Evolutionary conservation across 371 early-diverging fungal genomes (phyloP).

Genomic region (Mortierella sp.): DNA sequence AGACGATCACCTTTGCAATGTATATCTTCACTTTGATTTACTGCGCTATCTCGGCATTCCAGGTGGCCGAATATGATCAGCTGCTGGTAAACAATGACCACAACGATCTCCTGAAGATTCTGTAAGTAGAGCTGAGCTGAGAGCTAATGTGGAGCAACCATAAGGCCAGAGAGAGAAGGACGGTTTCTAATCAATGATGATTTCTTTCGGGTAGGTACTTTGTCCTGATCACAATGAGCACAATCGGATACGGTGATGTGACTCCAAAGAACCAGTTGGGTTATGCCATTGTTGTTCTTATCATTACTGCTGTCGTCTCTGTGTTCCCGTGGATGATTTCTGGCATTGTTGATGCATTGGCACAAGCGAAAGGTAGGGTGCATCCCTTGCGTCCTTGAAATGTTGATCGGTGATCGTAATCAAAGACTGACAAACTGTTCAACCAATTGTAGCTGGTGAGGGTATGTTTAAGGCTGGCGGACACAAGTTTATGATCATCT

Average conservation of each 20-base stretch:
- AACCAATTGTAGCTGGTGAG: conserved; percentile 35
- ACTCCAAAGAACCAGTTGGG: conserved; percentile 72
- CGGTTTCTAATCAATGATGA: background rate
- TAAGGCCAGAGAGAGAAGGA: background rate
- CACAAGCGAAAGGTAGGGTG: conserved; percentile 61
- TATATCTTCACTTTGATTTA: conserved; percentile 73
- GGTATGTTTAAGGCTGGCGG: conserved; percentile 53
- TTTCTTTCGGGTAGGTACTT: conserved; percentile 57
- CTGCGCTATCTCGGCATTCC: conserved; percentile 76
- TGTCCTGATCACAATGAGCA: conserved; percentile 74
- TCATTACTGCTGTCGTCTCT: conserved; percentile 73
- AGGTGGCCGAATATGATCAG: conserved; percentile 76
- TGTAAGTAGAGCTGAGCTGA: conserved; percentile 19
- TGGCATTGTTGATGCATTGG: conserved; percentile 66
- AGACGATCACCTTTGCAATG: conserved; percentile 67
- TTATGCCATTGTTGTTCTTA: conserved; percentile 71
- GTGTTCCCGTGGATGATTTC: conserved; percentile 72
- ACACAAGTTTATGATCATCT: conserved; percentile 52
- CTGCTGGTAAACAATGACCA: conserved; percentile 59
- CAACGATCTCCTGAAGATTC: conserved; percentile 63
- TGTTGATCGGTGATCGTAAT: background rate
- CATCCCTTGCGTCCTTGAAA: too few species aligned
- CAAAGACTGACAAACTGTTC: background rate
- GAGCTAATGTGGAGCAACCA: background rate
- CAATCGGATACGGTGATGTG: conserved; percentile 87